Evolutionary conservation across 345 rosid genomes (phyloP).

Genomic region (Rhizophora mangle): DNA sequence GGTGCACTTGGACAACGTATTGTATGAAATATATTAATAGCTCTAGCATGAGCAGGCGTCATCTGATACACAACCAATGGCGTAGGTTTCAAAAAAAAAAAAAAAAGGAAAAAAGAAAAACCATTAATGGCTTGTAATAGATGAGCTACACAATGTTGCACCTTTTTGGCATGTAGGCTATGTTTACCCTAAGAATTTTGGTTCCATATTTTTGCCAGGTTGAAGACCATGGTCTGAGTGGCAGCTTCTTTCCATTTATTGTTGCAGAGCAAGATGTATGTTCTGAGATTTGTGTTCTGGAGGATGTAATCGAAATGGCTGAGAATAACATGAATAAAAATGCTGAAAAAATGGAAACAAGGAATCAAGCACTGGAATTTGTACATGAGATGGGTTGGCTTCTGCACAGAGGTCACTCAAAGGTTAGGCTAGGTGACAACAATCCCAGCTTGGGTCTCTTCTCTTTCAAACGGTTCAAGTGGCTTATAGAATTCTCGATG

Average conservation of each 20-base stretch:
- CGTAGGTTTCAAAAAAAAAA: neutral
- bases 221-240: constrained; percentile 76
- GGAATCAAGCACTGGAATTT: constrained; percentile 73
- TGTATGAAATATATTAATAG: no score
- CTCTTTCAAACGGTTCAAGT: constrained; percentile 66
- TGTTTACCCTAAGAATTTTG: constrained; percentile 11
- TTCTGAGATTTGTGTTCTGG: constrained; percentile 77
- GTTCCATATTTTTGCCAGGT: constrained; percentile 43
- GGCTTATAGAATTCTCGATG: constrained; percentile 91
- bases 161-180: neutral
- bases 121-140: neutral
- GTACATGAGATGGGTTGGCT: constrained; percentile 98
- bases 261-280: constrained; percentile 83
- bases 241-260: constrained; percentile 91
- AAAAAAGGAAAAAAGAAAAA: neutral
- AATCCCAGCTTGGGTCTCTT: constrained; percentile 64
- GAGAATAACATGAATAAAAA: constrained; percentile 28
- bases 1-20: no score
- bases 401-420: constrained; percentile 69
- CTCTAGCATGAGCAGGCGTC: no score
- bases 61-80: neutral
- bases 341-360: constrained; percentile 37
- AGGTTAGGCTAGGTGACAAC: constrained; percentile 47
- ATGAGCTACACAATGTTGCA: neutral
- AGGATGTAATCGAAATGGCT: constrained; percentile 50